Evolutionary conservation across 1,284 basidiomycete genomes (phyloP), one percentile per base, ranked within the genome.

Genomic region (Rhodotorula mucilaginosa): DNA sequence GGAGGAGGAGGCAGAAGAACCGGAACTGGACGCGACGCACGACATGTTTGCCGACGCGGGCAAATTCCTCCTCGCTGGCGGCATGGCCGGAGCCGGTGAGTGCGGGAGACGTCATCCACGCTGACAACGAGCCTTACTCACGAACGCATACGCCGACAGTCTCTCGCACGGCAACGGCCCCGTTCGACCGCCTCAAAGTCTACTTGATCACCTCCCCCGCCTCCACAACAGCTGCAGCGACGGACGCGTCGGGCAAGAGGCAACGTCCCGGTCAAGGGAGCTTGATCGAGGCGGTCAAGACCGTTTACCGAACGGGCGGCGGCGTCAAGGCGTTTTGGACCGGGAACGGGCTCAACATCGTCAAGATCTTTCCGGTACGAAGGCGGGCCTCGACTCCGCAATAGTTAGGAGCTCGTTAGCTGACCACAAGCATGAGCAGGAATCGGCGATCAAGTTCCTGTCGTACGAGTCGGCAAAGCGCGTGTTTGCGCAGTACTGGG

Each of bases 401-500:
- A 18, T 34, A 12, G 26, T 21, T 34, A 12, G 26, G 39, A 54
- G 21, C 60, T 34, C 2, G 2, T 12, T 34, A 23, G 1, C 26
- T 47, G 13, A 16, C 16, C 4, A 29, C 63, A 57, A 39, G 64
- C 51, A 18, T 56, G 60, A 5, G 12, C 69, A 84, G 83, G 95
- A 98, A 84, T 94, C 91, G 58, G 97, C 97, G 26, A 98, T 99
- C 86, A 99, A 98, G 82, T 99, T 99, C 83, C 88, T 97, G 77
- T 83, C 91, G 12, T 99, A 98, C 82, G 97, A 99, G 82, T 91
- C 92, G 73, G 88, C 91, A 66, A 99, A 99, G 89, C 89, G 90
- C 16, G 86, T 93, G 71, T 95, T 99, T 81, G 97, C 96, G 8
- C 86, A 88, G 79, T 91, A 98, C 81, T 90, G 89, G 84, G 96